Evolutionary conservation across 2,329 filamentous ascomycete species (phyloP).

Genomic region (Epichloe scottii): DNA sequence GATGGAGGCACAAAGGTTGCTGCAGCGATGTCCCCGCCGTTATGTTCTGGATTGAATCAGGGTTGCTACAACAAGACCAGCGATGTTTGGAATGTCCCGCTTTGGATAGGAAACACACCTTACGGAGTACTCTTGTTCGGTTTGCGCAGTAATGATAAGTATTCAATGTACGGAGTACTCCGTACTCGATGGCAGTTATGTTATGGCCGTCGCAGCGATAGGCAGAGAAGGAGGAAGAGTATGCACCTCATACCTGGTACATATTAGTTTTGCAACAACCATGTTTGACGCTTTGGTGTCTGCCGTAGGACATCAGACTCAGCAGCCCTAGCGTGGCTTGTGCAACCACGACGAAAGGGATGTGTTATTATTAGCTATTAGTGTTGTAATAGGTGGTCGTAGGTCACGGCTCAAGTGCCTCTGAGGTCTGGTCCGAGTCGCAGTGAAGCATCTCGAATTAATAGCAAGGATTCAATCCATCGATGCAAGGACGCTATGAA

Average conservation of each 20-base stretch:
- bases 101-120: background rate
- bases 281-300: background rate
- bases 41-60: background rate
- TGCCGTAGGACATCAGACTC: conserved; percentile 1
- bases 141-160: background rate
- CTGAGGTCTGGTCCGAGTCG: background rate
- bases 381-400: background rate
- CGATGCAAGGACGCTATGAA: background rate
- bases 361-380: background rate
- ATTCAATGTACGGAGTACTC: no score
- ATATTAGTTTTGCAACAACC: background rate
- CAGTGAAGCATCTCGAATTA: background rate
- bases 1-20: background rate
- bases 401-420: background rate
- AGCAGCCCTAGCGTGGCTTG: background rate
- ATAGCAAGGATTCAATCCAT: background rate
- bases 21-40: background rate
- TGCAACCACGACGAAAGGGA: conserved; percentile 2
- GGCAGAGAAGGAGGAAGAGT: background rate
- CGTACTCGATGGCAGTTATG: no score
- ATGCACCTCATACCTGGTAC: background rate
- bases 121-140: background rate
- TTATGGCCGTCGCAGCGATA: no score
- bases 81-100: background rate
- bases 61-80: background rate